A percentile compares a stretch with the other conserved stretches of the same genome.
Conservation (phyloP, 2,329 filamentous ascomycete genomes). For the Elsinoe arachidis region DNA sequence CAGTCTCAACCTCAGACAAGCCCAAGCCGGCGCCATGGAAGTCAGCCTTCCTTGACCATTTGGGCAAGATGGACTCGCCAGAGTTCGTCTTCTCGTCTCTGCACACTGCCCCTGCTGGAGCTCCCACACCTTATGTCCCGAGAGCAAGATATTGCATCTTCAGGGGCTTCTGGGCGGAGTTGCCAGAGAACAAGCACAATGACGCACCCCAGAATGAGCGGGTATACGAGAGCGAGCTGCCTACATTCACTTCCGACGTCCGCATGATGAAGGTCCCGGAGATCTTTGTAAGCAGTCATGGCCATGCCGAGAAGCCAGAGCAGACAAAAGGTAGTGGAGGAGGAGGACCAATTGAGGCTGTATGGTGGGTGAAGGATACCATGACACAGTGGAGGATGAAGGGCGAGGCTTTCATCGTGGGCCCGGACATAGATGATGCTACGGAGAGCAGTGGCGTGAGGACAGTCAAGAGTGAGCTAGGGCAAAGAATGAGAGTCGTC, state of each 20-base stretch:
- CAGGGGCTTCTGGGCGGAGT: conserved; percentile 70
- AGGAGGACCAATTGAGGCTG: conserved; percentile 67
- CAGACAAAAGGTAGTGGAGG: conserved; percentile 47
- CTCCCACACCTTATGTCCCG: conserved; percentile 36
- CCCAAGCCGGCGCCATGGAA: conserved; percentile 45
- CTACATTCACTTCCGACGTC: conserved; percentile 77
- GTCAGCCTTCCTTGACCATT: conserved; percentile 40
- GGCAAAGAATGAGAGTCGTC: conserved; percentile 53
- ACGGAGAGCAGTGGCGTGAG: conserved; percentile 44
- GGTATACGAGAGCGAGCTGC: conserved; percentile 66
- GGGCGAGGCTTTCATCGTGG: conserved; percentile 68
- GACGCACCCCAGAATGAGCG: conserved; percentile 61
- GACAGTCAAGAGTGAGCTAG: conserved; percentile 53
- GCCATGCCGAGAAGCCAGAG: conserved; percentile 36
- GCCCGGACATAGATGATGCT: conserved; percentile 52
- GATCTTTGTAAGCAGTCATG: conserved; percentile 48
- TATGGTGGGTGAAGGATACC: conserved; percentile 67
- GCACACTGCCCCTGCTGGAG: conserved; percentile 31
- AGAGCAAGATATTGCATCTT: conserved; percentile 73
- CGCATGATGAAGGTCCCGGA: conserved; percentile 78
- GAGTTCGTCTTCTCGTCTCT: conserved; percentile 47
- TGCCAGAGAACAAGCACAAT: conserved; percentile 66
- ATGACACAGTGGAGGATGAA: conserved; percentile 78
- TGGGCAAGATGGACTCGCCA: conserved; percentile 40
- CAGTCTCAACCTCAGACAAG: conserved; percentile 30